Evolutionary conservation across 192 early-diverging fungal genomes (phyloP).

Genomic region (Gigaspora rosea): DNA sequence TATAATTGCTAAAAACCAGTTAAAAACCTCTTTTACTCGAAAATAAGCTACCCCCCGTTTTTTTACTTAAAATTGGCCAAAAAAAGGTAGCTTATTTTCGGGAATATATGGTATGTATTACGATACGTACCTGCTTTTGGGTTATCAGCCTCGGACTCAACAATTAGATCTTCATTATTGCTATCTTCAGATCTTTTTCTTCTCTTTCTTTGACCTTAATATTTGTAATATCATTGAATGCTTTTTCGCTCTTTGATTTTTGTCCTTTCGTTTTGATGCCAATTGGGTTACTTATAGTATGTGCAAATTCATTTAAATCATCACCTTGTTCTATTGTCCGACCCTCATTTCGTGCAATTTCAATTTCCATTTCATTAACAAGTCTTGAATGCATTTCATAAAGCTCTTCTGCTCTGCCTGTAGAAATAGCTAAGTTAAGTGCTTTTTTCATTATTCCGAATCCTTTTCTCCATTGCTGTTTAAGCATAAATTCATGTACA

Average conservation of each 20-base stretch:
- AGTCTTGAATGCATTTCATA: not conserved
- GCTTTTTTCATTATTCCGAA: slow-evolving; percentile 6
- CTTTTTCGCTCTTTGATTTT: not conserved
- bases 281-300: not conserved
- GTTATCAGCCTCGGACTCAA: too few species aligned
- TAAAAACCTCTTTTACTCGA: too few species aligned
- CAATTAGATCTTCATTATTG: not conserved
- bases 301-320: not conserved
- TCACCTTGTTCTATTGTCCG: not conserved
- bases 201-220: not conserved
- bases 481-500: not conserved
- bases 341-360: not conserved
- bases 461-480: slow-evolving; percentile 8
- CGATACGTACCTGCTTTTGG: too few species aligned
- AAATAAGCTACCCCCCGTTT: too few species aligned
- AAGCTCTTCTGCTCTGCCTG: not conserved
- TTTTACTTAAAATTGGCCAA: too few species aligned
- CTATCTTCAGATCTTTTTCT: not conserved
- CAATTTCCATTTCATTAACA: not conserved
- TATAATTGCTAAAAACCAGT: too few species aligned
- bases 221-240: not conserved
- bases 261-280: not conserved
- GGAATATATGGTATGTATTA: too few species aligned
- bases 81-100: too few species aligned
- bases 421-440: not conserved